Percentiles rank a stretch among this genome's conserved stretches.
Conservation (phyloP, 2,329 filamentous ascomycete genomes). For the Phymatotrichopsis omnivora region DNA sequence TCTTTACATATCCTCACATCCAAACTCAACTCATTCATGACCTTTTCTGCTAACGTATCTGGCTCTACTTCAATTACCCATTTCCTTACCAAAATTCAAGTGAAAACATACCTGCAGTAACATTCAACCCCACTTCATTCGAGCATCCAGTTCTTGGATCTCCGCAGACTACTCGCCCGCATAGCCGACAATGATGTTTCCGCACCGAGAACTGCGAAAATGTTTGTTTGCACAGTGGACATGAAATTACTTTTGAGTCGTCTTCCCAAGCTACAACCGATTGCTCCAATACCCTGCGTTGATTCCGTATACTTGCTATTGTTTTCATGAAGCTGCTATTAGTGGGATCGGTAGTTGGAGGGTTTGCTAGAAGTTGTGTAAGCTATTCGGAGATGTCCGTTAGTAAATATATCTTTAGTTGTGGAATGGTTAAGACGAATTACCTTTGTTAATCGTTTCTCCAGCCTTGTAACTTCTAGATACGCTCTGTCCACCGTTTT, state of each 20-base stretch:
- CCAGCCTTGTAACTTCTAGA: conserved; percentile 76
- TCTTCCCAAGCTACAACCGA: conserved; percentile 93
- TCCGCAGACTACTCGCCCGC: conserved; percentile 84
- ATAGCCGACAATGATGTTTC: conserved; percentile 88
- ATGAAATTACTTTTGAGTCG: conserved; percentile 66
- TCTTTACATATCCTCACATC: conserved; percentile 89
- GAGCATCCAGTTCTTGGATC: conserved; percentile 80
- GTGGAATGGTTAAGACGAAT: neutral
- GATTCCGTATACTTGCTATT: conserved; percentile 46
- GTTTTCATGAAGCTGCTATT: conserved; percentile 25
- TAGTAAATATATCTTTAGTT: neutral
- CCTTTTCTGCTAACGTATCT: conserved; percentile 40
- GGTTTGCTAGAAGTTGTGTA: conserved; percentile 68
- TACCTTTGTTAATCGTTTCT: conserved; percentile 74
- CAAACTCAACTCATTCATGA: conserved; percentile 51
- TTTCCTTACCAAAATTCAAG: neutral
- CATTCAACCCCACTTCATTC: conserved; percentile 67
- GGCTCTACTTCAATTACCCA: conserved; percentile 23
- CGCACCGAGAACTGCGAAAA: conserved; percentile 90
- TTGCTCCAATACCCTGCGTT: conserved; percentile 75
- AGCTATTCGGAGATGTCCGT: no score
- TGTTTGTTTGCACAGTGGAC: conserved; percentile 92
- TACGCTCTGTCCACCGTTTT: conserved; percentile 74
- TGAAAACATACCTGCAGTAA: conserved; percentile 50
- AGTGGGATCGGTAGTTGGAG: conserved; percentile 47